A percentile compares a stretch with the other conserved stretches of the same genome.
These are phyloP conservation scores for Fusarium praegraminearum DNA, from an alignment of 2,329 filamentous ascomycete species.

Conservation along the genomic window DNA sequence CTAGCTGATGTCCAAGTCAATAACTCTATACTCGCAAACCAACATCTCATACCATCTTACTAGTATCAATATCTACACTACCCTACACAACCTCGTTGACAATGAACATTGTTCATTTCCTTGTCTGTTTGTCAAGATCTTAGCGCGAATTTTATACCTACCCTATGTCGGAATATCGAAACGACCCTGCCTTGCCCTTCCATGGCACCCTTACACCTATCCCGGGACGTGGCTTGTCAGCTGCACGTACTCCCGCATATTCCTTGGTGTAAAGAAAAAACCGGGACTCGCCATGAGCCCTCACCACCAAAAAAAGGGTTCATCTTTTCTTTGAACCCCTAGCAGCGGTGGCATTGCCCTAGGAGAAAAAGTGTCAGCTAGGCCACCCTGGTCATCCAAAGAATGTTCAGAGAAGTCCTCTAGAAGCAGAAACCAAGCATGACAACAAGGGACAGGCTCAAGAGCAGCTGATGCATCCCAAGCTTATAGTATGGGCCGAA, in stretches of 20 bases:
- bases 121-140: background rate
- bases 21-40: background rate
- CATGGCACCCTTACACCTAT: constrained; percentile 16
- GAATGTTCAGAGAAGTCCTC: constrained; percentile 33
- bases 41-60: background rate
- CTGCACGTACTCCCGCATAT: constrained; percentile 37
- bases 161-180: constrained; percentile 8
- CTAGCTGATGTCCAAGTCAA: background rate
- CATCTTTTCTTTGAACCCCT: background rate
- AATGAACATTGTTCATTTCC: background rate
- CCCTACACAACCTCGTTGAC: background rate
- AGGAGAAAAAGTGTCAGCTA: constrained; percentile 13
- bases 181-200: background rate
- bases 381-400: constrained; percentile 23
- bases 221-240: constrained; percentile 27
- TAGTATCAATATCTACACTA: background rate
- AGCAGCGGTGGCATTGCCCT: constrained; percentile 18
- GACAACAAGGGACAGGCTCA: constrained; percentile 13
- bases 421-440: constrained; percentile 31
- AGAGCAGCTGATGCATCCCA: constrained; percentile 3
- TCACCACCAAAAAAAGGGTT: background rate
- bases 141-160: background rate
- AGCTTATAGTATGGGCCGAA: constrained; percentile 27
- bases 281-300: background rate
- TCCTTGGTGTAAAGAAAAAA: background rate